Conservation (phyloP, 306 rosid genomes). For the Dryas octopetala region DNA sequence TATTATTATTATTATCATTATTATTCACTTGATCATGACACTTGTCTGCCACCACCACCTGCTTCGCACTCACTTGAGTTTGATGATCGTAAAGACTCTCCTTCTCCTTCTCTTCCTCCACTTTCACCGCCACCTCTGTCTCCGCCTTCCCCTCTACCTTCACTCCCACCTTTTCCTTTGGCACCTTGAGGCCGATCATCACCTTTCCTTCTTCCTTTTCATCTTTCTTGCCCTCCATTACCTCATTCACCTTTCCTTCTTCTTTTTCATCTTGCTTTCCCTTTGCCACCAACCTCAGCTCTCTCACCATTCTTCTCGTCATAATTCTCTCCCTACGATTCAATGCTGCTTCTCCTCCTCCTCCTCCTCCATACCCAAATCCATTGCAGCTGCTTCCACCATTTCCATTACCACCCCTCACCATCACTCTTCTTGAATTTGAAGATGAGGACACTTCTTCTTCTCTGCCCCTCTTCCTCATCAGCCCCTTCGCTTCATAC, state of each 20-base stretch:
- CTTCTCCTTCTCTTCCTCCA: neutral
- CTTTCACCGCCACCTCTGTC: neutral
- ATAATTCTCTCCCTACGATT: too few relatives aligned
- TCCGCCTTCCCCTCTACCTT: neutral
- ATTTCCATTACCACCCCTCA: neutral
- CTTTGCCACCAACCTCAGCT: too few relatives aligned
- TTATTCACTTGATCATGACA: too few relatives aligned
- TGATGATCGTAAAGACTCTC: neutral
- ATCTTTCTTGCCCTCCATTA: too few relatives aligned
- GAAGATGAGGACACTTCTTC: too few relatives aligned
- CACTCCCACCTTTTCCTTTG: neutral
- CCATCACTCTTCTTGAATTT: too few relatives aligned
- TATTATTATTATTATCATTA: too few relatives aligned
- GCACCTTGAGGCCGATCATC: neutral
- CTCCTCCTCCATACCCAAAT: neutral
- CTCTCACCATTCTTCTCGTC: too few relatives aligned
- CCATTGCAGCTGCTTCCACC: neutral
- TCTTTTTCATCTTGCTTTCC: too few relatives aligned
- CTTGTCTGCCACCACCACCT: neutral
- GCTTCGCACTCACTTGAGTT: neutral
- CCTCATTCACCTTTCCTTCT: too few relatives aligned
- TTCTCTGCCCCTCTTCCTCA: too few relatives aligned
- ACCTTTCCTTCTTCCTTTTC: neutral
- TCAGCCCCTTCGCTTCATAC: too few relatives aligned
- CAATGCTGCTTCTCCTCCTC: neutral